Conservation (phyloP, 2,329 filamentous ascomycete species). For the Stachybotrys chartarum region DNA sequence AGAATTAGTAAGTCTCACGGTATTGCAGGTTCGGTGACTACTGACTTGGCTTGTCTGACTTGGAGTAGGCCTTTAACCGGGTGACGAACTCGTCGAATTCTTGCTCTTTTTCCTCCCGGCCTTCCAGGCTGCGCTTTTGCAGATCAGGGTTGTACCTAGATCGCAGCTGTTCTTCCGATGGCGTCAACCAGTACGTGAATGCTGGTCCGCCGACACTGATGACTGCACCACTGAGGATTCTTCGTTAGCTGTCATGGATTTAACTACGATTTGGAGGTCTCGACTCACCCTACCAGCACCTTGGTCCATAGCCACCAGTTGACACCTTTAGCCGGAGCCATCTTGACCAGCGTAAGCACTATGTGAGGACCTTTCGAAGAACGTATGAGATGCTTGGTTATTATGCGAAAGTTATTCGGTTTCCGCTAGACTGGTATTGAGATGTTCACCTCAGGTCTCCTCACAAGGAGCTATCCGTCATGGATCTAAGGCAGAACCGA, state of each 20-base stretch:
- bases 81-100: constrained; percentile 86
- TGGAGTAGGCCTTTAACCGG: constrained; percentile 80
- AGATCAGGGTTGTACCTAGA: constrained; percentile 90
- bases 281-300: constrained; percentile 60
- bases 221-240: constrained; percentile 51
- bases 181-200: constrained; percentile 70
- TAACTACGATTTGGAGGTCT: neutral
- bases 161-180: constrained; percentile 88
- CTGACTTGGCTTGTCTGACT: constrained; percentile 86
- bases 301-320: constrained; percentile 59
- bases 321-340: constrained; percentile 36
- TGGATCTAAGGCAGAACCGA: constrained; percentile 13
- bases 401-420: neutral
- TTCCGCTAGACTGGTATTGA: neutral
- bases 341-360: constrained; percentile 4
- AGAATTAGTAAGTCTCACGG: constrained; percentile 5
- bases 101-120: constrained; percentile 65
- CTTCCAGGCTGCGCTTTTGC: constrained; percentile 80
- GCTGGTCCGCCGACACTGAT: constrained; percentile 80
- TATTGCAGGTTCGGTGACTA: constrained; percentile 6
- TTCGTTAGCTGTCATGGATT: constrained; percentile 2
- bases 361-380: neutral
- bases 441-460: neutral
- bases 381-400: neutral
- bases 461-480: constrained; percentile 12